Percentiles rank a stretch among this genome's conserved stretches.
Evolutionary conservation across 2,329 filamentous ascomycete genomes (phyloP).

Genomic region (Xylaria sp.): DNA sequence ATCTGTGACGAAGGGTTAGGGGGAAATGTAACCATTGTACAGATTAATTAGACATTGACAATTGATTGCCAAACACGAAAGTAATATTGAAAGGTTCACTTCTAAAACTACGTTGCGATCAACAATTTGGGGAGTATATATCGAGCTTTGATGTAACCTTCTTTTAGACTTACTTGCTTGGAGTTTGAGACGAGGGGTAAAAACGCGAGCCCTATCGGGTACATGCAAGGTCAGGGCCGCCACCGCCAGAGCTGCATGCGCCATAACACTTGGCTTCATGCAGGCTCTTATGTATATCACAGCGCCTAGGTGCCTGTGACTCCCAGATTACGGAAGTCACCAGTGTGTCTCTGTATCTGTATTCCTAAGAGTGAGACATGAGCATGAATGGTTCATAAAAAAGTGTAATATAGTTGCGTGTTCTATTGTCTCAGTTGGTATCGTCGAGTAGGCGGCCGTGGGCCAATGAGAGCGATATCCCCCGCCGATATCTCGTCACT

Average conservation of each 20-base stretch:
- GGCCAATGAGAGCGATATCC: conserved; percentile 34
- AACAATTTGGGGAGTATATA: background rate
- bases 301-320: conserved; percentile 16
- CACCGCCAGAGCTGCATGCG: conserved; percentile 16
- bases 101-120: background rate
- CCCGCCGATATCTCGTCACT: conserved; percentile 35
- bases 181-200: conserved; percentile 13
- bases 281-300: conserved; percentile 20
- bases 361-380: conserved; percentile 30
- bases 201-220: conserved; percentile 19
- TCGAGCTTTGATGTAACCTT: conserved; percentile 13
- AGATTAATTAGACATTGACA: background rate
- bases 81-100: background rate
- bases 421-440: conserved; percentile 22
- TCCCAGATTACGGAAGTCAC: conserved; percentile 1
- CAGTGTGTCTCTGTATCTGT: conserved; percentile 7
- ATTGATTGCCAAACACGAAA: conserved; percentile 1
- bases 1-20: background rate
- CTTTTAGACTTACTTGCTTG: conserved; percentile 8
- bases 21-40: conserved; percentile 1
- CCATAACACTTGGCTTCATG: conserved; percentile 19
- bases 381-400: conserved; percentile 27
- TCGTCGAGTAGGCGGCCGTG: conserved; percentile 18
- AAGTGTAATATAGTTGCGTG: conserved; percentile 22
- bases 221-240: conserved; percentile 19